A percentile compares a stretch with the other conserved stretches of the same genome.
Evolutionary conservation across 805 yeast species (phyloP).

Genomic region (Wickerhamomyces subpelliculosus): DNA sequence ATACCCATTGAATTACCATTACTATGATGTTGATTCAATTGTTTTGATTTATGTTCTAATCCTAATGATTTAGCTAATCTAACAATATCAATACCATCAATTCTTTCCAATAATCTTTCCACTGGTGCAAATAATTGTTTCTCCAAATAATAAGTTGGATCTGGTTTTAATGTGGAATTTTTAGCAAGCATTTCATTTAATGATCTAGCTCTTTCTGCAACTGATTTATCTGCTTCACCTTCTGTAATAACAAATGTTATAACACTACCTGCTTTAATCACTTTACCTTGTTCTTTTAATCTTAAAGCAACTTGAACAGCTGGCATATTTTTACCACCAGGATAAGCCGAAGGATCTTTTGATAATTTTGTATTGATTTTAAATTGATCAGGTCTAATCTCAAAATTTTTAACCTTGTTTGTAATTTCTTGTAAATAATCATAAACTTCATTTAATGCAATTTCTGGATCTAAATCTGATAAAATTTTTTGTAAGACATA

Average conservation of each 20-base stretch:
- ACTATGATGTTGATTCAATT: constrained; percentile 18
- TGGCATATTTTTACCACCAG: constrained; percentile 75
- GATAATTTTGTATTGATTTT: constrained; percentile 83
- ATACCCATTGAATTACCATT: constrained; percentile 27
- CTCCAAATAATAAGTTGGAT: constrained; percentile 71
- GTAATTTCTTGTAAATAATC: constrained; percentile 59
- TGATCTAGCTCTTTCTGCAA: constrained; percentile 83
- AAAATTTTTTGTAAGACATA: constrained; percentile 66
- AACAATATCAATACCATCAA: constrained; percentile 80
- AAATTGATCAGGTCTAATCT: constrained; percentile 58
- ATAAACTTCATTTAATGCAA: constrained; percentile 66
- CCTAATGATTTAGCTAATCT: constrained; percentile 75
- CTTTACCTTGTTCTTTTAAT: constrained; percentile 75
- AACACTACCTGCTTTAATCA: constrained; percentile 83
- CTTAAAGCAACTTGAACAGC: constrained; percentile 89
- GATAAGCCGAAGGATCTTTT: constrained; percentile 82
- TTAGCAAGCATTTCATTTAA: constrained; percentile 62
- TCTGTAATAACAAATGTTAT: constrained; percentile 77
- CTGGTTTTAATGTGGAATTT: constrained; percentile 51
- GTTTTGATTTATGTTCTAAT: constrained; percentile 52
- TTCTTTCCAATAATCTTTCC: constrained; percentile 75
- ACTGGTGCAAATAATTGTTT: constrained; percentile 89
- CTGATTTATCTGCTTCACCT: constrained; percentile 42
- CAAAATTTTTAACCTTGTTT: constrained; percentile 48
- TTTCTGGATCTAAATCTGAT: constrained; percentile 69